A percentile compares a stretch with the other conserved stretches of the same genome.
Evolutionary conservation across 2,329 filamentous ascomycete genomes (phyloP).

Genomic region (Madurella mycetomatis): DNA sequence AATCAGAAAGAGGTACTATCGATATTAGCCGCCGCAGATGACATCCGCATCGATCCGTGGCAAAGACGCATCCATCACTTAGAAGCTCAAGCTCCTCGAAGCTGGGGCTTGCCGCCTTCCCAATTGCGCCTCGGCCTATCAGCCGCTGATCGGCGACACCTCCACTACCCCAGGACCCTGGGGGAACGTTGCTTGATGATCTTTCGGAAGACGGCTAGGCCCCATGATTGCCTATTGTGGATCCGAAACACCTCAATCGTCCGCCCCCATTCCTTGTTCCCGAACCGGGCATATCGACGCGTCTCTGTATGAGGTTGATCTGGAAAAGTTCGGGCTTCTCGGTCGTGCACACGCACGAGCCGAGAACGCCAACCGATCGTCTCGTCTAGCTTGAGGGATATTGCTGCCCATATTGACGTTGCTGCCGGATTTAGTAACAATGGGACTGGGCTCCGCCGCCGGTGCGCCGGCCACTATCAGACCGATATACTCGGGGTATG

Average conservation of each 20-base stretch:
- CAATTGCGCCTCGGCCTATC: too few species aligned
- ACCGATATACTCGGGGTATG: slow-evolving; percentile 13
- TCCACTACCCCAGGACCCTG: too few species aligned
- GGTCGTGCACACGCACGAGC: slow-evolving; percentile 15
- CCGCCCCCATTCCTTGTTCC: neutral
- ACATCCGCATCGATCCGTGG: neutral
- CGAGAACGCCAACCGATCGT: slow-evolving; percentile 19
- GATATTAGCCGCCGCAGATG: slow-evolving; percentile 23
- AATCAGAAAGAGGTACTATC: slow-evolving; percentile 13
- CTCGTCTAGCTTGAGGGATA: slow-evolving; percentile 13
- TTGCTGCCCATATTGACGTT: slow-evolving; percentile 21
- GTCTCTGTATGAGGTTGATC: neutral
- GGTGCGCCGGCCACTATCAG: slow-evolving; percentile 10
- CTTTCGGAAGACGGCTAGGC: neutral
- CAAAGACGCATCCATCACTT: neutral
- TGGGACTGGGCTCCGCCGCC: slow-evolving; percentile 12
- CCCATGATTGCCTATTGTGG: too few species aligned
- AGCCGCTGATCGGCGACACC: too few species aligned
- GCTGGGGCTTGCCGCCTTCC: neutral
- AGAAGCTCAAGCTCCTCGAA: neutral
- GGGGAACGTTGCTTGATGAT: neutral
- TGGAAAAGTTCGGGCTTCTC: slow-evolving; percentile 15
- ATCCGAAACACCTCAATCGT: neutral
- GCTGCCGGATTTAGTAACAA: slow-evolving; percentile 16
- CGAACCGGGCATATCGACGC: neutral